Evolutionary conservation across 2,329 filamentous ascomycete genomes (phyloP), one percentile per base, ranked within the genome.

Genomic region (Lachnellula subtilissima): DNA sequence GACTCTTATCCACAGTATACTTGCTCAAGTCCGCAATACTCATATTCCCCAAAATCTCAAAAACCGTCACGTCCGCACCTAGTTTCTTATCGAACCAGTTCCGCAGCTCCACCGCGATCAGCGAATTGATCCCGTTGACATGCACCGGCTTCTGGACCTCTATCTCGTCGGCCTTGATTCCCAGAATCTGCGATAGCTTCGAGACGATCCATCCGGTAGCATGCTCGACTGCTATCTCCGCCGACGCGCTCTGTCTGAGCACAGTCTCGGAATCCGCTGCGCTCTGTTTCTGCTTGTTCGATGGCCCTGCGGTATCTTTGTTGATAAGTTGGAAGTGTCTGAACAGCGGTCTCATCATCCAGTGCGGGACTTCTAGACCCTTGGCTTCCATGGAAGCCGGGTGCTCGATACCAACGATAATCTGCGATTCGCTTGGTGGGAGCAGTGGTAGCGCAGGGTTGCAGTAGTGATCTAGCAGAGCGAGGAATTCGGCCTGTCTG

Each of bases 351-450:
- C 8, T 25, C 17, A 23, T 22, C 7, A 50, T n/a, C 39, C 78
- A 83, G 65, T 79, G 82, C 1, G 80, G 78, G 55, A 82, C 78
- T 0, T 75, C 71, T 0, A 77, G 75, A 52, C 75, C 70, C 79
- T 82, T 61, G 82, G 80, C 5, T 67, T 67, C 14, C 78, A 55
- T 9, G 9, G n/a, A 15, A 5, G 39, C 53, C 0, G 48, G 40
- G 7, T 42, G 35, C 22, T 39, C 39, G 22, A 51, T 15, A 9
- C 53, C 53, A 15, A 40, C 39, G 2, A 51, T 72, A 12, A 82
- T 70, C 0, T 80, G 80, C 17, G 79, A 80, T 0, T 79, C 81
- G 9, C 79, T 78, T 12, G 81, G 73, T 6, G 78, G 76, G 19
- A 78, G 74, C n/a, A 78, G 70, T n/a, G 81, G 65, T 56, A 81